These are phyloP conservation scores for Phanerodontia chrysosporium DNA, from an alignment of 768 basidiomycete species.

Conservation along the genomic window DNA sequence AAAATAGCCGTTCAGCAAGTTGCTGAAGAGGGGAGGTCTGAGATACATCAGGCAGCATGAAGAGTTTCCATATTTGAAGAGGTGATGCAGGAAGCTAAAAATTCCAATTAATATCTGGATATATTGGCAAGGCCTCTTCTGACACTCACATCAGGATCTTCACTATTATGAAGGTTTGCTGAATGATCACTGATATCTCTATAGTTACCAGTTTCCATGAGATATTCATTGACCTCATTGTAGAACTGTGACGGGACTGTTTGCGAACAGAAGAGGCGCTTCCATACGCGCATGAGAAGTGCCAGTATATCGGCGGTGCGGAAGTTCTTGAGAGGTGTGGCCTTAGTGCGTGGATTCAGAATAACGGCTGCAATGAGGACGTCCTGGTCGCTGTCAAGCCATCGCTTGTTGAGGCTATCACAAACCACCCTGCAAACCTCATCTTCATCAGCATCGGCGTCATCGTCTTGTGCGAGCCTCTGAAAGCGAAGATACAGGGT, in stretches of 20 bases:
- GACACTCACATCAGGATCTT: neutral
- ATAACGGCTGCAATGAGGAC: constrained; percentile 21
- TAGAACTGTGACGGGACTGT: neutral
- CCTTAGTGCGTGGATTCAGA: neutral
- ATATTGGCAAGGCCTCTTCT: neutral
- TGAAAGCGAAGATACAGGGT: constrained; percentile 16
- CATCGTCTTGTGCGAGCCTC: neutral
- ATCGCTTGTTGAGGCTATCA: constrained; percentile 22
- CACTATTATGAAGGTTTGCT: neutral
- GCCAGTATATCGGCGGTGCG: neutral
- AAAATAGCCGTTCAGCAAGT: neutral
- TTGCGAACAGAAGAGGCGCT: neutral
- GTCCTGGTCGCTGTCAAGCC: constrained; percentile 24
- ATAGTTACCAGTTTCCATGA: neutral
- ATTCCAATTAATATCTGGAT: neutral
- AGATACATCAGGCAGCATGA: neutral
- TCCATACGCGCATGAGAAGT: neutral
- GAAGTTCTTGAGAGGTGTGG: neutral
- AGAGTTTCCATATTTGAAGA: neutral
- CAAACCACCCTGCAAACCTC: constrained; percentile 19
- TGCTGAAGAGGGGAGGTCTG: neutral
- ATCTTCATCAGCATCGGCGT: constrained; percentile 1
- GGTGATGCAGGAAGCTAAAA: neutral
- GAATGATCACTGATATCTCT: no score
- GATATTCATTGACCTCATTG: neutral